These are phyloP conservation scores for Hirschioporus abietinus DNA, from an alignment of 768 basidiomycete genomes.

Conservation along the genomic window DNA sequence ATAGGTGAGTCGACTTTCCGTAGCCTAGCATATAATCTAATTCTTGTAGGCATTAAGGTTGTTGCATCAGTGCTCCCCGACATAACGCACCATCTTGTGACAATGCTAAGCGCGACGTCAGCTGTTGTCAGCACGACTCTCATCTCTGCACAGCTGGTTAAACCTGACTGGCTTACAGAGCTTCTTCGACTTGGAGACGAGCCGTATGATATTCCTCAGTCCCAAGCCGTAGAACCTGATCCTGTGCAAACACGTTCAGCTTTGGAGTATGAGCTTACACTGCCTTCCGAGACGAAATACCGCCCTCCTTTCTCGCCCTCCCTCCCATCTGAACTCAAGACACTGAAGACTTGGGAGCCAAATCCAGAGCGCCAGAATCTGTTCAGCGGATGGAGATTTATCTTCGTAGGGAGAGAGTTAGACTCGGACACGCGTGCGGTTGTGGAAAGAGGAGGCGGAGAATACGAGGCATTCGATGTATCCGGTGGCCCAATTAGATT, in stretches of 20 bases:
- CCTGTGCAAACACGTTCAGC: slow-evolving; percentile 23
- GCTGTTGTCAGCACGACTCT: slow-evolving; percentile 55
- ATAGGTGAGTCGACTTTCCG: slow-evolving; percentile 39
- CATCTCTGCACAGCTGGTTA: slow-evolving; percentile 53
- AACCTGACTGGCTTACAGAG: slow-evolving; percentile 61
- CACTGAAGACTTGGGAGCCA: slow-evolving; percentile 57
- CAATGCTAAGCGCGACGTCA: slow-evolving; percentile 44
- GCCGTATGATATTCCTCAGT: slow-evolving; percentile 12
- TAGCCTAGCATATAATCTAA: slow-evolving; percentile 2
- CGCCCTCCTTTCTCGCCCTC: slow-evolving; percentile 52
- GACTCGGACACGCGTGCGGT: slow-evolving; percentile 48
- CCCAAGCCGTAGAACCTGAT: slow-evolving; percentile 25
- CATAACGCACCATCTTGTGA: slow-evolving; percentile 61
- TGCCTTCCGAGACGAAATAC: slow-evolving; percentile 51
- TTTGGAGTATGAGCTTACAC: slow-evolving; percentile 45
- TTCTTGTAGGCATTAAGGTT: slow-evolving; percentile 48
- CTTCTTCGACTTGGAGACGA: slow-evolving; percentile 46
- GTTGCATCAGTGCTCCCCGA: slow-evolving; percentile 37
- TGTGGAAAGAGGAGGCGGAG: slow-evolving; percentile 50
- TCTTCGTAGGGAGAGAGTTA: slow-evolving; percentile 49
- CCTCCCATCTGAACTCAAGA: slow-evolving; percentile 43
- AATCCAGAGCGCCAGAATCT: slow-evolving; percentile 57
- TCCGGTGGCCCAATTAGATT: slow-evolving; percentile 43
- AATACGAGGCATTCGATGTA: slow-evolving; percentile 59
- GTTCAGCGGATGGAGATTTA: slow-evolving; percentile 47